Base-by-base conservation (phyloP, 1,284 basidiomycete genomes). In the Tilletiopsis washingtonensis region DNA sequence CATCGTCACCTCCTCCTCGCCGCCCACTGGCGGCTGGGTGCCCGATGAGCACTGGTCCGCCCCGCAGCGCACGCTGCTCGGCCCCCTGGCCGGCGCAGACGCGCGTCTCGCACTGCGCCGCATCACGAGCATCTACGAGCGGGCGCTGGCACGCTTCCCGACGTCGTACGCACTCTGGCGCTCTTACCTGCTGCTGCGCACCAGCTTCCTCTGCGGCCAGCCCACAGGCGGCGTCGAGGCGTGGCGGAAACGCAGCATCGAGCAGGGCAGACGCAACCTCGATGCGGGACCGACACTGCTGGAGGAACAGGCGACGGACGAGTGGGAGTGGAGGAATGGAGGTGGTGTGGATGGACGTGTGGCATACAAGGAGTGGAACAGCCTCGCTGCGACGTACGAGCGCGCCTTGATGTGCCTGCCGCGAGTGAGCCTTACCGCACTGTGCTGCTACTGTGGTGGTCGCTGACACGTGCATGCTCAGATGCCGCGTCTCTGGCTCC, bases 111-210 rank as follows among this genome's bases (percentile, higher is more conserved):
- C 84, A 26, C 77, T 96, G 19, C 87, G 91, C 62, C 82, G 85
- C 45, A 78, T 91, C 41, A 86, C 86, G 4, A 90, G 88, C 74
- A 81, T 94, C 25, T 98, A 94, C 72, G 94, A 99, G 75, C 80
- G 89, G 27, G 91, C 91, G 0, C 79, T 99, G 14, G 81, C 77
- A 4, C 82, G 91, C 54, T 96, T 96, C 67, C 86, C 93, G 0
- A 82, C 81, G 15, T 88, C 84, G 12, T 98, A 88, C 81, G 90
- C 91, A 71, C 77, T 98, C 42, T 98, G 94, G 94, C 89, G 88
- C 67, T 82, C 86, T 0, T 99, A 98, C 74, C 78, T 97, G 40
- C 79, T 80, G 43, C 82, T 84, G 72, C 81, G 94, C 21, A 85
- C 88, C 78, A 79, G 81, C 2, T 96, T 85, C 74, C 86, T 98